Base-by-base conservation (phyloP, 169 alveolate genomes). In the Plasmodium reichenowi region DNA sequence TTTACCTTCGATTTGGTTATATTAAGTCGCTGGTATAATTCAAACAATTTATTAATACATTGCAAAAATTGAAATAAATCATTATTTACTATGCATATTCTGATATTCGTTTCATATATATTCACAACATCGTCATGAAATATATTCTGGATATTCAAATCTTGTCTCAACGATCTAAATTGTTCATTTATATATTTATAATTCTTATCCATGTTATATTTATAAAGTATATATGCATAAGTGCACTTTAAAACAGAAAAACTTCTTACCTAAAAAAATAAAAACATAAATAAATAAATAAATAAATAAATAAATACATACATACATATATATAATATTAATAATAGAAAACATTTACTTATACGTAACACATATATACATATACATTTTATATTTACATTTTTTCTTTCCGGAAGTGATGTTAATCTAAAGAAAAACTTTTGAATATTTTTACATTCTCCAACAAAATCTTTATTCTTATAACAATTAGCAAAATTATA, bases 61-160 rank as follows among this genome's bases (percentile, higher is more conserved):
- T 97, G 98, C 88, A 97, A 96, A 71, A 97, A 98, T 74, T 98
- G 98, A 64, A 97, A 98, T 45, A 98, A 87, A 93, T 98, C 99
- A 22, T 95, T 95, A 67, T 95, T 93, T 74, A 96, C 97, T 68
- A 98, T 88, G 9, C 99, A 98, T n/a, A 97, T 88, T 20, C 99
- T 92, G 3, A 99, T 99, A 72, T 97, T 97, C 15, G 98, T 94
- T 88, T 98, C 98, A 74, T 98, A 98, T 5, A 97, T 98, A 60
- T 96, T 94, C 3, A 96, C 94, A 13, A 97, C 93, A 76, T 97
- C 97, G 26, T 93, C 94, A 71, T 97, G 94, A 68, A 94, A 94
- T 13, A 98, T 93, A 58, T 97, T 95, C 93, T 98, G 99, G 47
- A 98, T 98, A 24, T 98, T 96, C 60, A 98, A 62, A 86, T 97